Evolutionary conservation across 805 yeast genomes (phyloP).

Genomic region (Ogataea allantospora): DNA sequence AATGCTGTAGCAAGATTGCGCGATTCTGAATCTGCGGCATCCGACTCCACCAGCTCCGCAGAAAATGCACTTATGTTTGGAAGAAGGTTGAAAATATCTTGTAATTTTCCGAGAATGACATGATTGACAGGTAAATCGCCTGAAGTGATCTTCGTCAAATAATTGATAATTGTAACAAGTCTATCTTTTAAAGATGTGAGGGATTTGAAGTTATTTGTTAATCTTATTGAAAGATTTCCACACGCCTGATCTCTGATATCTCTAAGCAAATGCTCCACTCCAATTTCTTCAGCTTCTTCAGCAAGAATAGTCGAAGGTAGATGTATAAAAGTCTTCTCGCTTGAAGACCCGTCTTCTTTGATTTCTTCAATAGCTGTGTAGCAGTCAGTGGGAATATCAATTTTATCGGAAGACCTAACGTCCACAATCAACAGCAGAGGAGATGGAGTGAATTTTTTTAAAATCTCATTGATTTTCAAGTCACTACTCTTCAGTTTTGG

Average conservation of each 20-base stretch:
- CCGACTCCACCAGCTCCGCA: conserved; percentile 1
- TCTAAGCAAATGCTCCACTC: conserved; percentile 92
- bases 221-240: conserved; percentile 81
- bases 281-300: conserved; percentile 98
- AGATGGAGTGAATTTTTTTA: conserved; percentile 75
- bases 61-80: conserved; percentile 64
- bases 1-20: conserved; percentile 64
- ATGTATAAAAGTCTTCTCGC: conserved; percentile 90
- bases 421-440: conserved; percentile 90
- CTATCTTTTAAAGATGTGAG: conserved; percentile 81
- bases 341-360: conserved; percentile 90
- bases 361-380: conserved; percentile 92
- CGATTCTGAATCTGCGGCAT: conserved; percentile 18
- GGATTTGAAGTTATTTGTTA: conserved; percentile 87
- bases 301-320: conserved; percentile 92
- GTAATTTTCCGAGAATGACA: conserved; percentile 85
- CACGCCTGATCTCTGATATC: conserved; percentile 97
- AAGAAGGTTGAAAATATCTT: conserved; percentile 88
- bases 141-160: conserved; percentile 69
- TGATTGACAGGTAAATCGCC: conserved; percentile 85
- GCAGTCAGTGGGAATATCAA: conserved; percentile 95
- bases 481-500: conserved; percentile 89
- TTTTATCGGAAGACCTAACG: conserved; percentile 71
- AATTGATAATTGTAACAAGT: conserved; percentile 71
- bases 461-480: conserved; percentile 84